Evolutionary conservation across 2,329 filamentous ascomycete species (phyloP), one percentile per base, ranked within the genome.

Genomic region (Diaporthe vexans): DNA sequence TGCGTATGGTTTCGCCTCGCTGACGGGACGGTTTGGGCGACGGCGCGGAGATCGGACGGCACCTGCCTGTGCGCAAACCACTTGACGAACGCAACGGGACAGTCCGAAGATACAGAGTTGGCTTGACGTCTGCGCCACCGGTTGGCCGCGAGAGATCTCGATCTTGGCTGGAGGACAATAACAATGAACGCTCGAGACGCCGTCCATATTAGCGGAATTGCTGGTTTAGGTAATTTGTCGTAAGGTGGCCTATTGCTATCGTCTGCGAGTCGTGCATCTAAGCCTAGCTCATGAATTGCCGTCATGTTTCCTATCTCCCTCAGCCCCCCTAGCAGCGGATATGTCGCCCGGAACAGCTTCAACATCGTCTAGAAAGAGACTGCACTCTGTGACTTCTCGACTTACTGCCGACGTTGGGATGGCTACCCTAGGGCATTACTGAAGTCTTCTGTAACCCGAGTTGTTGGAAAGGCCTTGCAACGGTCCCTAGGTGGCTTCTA

Each of bases 41-140:
- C 63, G 63, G 63, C 63, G 63, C 46, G 46, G 63, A 37, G 63
- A 54, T 68, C 63, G n/a, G 63, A 68, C 63, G 63, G 10, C 46
- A 15, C n/a, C 29, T 37, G 48, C 33, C 46, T 40, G 63, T 54
- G 63, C 48, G 52, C 48, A 24, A 54, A 26, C 33, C 15, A 54
- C 37, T 68, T 29, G 33, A 54, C 11, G 6, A 54, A 40, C 29
- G 37, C 26, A 54, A 54, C 48, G 63, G 48, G 63, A 68, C 21
- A 68, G 21, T 4, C n/a, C 63, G 63, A 68, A 17, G 37, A 33
- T 13, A 13, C 17, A 19, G 43, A 0, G 6, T 21, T 15, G 19
- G 26, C 61, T 24, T 65, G 61, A 51, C 17, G 13, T 51, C 26
- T 24, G 61, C 43, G 43, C 19, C 35, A 35, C 26, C 43, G 43